Conservation (phyloP, 129 eudicot genomes). For the Pseudognaphalium luteoalbum region DNA sequence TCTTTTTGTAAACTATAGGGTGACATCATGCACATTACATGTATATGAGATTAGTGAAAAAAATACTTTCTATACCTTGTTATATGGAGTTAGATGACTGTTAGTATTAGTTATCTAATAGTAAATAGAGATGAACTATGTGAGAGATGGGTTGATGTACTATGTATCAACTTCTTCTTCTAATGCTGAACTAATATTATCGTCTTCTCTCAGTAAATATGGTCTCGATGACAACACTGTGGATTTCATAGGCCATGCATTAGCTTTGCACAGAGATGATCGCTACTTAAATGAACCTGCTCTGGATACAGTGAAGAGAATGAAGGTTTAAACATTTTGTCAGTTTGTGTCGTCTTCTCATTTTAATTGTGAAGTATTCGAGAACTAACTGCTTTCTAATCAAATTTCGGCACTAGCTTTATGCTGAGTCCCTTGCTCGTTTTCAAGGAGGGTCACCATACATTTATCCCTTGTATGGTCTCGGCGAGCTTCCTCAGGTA, state of each 20-base stretch:
- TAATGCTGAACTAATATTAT: background rate
- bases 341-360: background rate
- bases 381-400: constrained; percentile 8
- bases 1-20: background rate
- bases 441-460: constrained; percentile 82
- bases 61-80: background rate
- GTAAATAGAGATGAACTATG: background rate
- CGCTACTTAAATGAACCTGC: constrained; percentile 89
- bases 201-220: constrained; percentile 53
- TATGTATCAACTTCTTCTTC: background rate
- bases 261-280: constrained; percentile 96
- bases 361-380: background rate
- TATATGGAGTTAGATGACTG: background rate
- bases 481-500: constrained; percentile 81
- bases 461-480: constrained; percentile 67
- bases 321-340: constrained; percentile 58
- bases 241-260: constrained; percentile 90
- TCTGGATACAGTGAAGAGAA: constrained; percentile 82
- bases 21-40: background rate
- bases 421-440: constrained; percentile 72
- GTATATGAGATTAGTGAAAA: constrained; percentile 9
- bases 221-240: constrained; percentile 97
- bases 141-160: background rate
- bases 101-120: background rate
- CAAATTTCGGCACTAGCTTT: constrained; percentile 42